Base-by-base conservation (phyloP, 441 rosid species). In the Kokia cookei region DNA sequence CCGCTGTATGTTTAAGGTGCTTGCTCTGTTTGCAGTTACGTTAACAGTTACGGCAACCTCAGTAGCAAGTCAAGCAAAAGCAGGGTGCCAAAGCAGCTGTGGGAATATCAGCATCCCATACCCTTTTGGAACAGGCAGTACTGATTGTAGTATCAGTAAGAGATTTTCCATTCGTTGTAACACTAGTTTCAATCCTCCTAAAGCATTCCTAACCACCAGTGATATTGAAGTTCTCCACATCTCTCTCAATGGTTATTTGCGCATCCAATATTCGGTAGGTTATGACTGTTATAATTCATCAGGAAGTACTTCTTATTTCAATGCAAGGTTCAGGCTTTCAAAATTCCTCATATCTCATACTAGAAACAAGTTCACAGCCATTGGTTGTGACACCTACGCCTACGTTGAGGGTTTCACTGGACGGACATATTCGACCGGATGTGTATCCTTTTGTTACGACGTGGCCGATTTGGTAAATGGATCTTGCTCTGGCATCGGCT, bases 401-500 rank as follows among this genome's bases (percentile, higher is more conserved):
- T n/a, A 14, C 2, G 1, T 51, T 6, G 1, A 15, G 26, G 61
- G 58, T 35, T 17, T 6, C 17, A 1, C 32, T 5, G 29, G 27
- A 1, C 43, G 19, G 0, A 5, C 8, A 5, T 17, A 51, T 19
- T 69, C 47, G 12, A 35, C 73, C 26, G 62, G 73, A 19, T 69
- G 73, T 17, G 3, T 53, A 0, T 27, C 50, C 1, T 35, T 50
- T 8, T 69, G 62, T 13, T 14, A n/a, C 11, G 15, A 69, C 2
- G 13, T 5, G 0, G 9, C 50, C 27, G 50, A 64, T 29, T 27
- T 61, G 0, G 43, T 24, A 1, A 65, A 69, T 1, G 63, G 67
- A 10, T 42, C 75, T 22, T 80, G 86, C 64, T 54, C 74, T 1
- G 79, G 84, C 19, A 65, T 69, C 2, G 84, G 84, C 2, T 80